Evolutionary conservation across 2,329 filamentous ascomycete species (phyloP).

Genomic region (Ophiostoma pallidulum): DNA sequence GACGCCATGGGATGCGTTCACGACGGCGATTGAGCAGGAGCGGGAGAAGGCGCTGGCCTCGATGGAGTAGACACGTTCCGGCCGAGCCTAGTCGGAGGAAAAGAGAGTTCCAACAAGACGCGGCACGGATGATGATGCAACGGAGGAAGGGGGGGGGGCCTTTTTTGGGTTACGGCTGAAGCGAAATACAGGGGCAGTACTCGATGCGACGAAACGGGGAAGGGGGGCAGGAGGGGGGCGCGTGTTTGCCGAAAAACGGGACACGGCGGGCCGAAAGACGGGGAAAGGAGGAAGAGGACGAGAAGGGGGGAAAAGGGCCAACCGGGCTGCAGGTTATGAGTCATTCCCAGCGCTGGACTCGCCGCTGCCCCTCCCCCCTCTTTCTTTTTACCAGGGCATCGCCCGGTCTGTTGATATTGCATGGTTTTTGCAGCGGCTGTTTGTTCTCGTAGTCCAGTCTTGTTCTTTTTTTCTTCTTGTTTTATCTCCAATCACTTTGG

Average conservation of each 20-base stretch:
- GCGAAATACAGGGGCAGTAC: no score
- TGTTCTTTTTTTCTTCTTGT: not conserved
- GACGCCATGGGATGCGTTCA: slow-evolving; percentile 77
- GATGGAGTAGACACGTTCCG: slow-evolving; percentile 27
- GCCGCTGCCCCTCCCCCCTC: no score
- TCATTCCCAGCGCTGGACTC: no score
- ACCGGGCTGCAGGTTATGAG: not conserved
- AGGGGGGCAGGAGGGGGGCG: no score
- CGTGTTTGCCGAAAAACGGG: slow-evolving; percentile 5
- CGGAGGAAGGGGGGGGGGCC: no score
- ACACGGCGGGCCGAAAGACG: not conserved
- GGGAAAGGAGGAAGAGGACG: not conserved
- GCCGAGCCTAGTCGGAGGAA: no score
- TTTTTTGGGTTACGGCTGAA: no score
- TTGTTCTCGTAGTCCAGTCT: not conserved
- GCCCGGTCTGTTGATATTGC: no score
- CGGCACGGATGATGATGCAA: no score
- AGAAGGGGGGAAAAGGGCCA: not conserved
- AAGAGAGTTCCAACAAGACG: not conserved
- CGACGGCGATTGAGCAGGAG: slow-evolving; percentile 53
- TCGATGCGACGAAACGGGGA: no score
- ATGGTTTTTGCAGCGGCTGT: not conserved
- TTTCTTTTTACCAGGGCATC: no score
- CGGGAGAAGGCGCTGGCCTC: slow-evolving; percentile 43
- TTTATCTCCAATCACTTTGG: not conserved